phyloP scores from a whole-genome alignment of 176 grass and related monocot genomes.

The Puccinellia tenuiflora region DNA sequence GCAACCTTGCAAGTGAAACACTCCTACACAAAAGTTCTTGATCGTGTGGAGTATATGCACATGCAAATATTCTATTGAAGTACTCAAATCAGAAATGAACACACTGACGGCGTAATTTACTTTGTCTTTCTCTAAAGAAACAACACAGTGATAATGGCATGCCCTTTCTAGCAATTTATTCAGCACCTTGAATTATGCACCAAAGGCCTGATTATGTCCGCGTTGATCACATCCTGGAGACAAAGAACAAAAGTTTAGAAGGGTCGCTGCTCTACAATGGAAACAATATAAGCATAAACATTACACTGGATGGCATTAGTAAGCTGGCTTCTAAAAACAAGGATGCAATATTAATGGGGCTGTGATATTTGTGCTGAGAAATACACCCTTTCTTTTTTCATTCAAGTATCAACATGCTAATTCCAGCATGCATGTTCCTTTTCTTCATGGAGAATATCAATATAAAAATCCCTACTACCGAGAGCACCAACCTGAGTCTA shows the following conservation, averaged over 20 bases:
- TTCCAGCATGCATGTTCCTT: not conserved
- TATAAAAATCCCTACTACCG: too few relatives aligned
- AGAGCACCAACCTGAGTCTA: too few relatives aligned
- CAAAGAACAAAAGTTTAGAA: not conserved
- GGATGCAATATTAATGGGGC: not conserved
- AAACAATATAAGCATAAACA: not conserved
- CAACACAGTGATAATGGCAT: not conserved
- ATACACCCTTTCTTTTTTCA: too few relatives aligned
- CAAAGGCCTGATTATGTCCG: constrained; percentile 41
- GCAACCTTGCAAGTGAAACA: too few relatives aligned
- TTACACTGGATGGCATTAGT: too few relatives aligned
- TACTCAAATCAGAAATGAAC: too few relatives aligned
- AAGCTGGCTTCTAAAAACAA: not conserved
- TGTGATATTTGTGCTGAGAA: not conserved
- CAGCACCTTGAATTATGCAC: constrained; percentile 53
- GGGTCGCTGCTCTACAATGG: not conserved
- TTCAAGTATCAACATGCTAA: not conserved
- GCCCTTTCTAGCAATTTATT: constrained; percentile 17
- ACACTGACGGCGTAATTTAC: not conserved
- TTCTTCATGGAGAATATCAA: too few relatives aligned
- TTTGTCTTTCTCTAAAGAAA: not conserved
- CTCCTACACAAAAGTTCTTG: too few relatives aligned
- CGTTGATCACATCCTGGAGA: constrained; percentile 46
- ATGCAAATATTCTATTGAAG: too few relatives aligned
- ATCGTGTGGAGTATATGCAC: too few relatives aligned